A percentile compares a stretch with the other conserved stretches of the same genome.
Evolutionary conservation across 2,329 filamentous ascomycete species (phyloP).

Genomic region (Botrytis hyacinthi): DNA sequence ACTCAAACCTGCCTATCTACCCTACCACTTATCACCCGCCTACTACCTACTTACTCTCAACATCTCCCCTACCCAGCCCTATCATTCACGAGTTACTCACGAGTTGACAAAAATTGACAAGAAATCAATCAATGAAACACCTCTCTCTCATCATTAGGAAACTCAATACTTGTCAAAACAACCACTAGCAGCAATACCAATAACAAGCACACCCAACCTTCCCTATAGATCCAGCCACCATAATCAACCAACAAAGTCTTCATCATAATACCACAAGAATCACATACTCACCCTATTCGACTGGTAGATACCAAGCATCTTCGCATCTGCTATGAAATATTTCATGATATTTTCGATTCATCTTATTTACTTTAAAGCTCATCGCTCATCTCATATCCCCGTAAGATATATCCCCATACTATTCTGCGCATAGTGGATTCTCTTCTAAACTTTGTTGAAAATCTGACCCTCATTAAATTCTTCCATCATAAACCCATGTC

Average conservation of each 20-base stretch:
- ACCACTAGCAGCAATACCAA: too few species aligned
- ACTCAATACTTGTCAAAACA: too few species aligned
- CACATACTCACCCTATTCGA: neutral
- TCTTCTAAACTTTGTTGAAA: neutral
- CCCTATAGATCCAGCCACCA: neutral
- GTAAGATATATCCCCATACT: neutral
- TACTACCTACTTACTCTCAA: too few species aligned
- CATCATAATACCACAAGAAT: neutral
- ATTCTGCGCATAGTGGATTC: neutral
- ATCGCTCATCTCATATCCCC: neutral
- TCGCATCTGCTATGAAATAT: neutral
- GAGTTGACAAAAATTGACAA: too few species aligned
- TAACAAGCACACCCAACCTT: too few species aligned
- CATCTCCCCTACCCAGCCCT: too few species aligned
- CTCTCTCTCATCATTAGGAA: too few species aligned
- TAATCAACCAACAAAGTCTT: neutral
- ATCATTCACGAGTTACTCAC: too few species aligned
- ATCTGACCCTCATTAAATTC: neutral
- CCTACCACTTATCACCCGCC: too few species aligned
- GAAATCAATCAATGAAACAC: too few species aligned
- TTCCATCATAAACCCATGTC: neutral
- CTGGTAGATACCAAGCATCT: neutral
- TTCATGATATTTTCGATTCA: neutral
- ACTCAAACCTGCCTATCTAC: too few species aligned
- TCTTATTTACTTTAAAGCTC: neutral